Percentiles rank a stretch among this genome's conserved stretches.
Conservation (phyloP, 208 protist species). For the Leishmania martiniquensis region DNA sequence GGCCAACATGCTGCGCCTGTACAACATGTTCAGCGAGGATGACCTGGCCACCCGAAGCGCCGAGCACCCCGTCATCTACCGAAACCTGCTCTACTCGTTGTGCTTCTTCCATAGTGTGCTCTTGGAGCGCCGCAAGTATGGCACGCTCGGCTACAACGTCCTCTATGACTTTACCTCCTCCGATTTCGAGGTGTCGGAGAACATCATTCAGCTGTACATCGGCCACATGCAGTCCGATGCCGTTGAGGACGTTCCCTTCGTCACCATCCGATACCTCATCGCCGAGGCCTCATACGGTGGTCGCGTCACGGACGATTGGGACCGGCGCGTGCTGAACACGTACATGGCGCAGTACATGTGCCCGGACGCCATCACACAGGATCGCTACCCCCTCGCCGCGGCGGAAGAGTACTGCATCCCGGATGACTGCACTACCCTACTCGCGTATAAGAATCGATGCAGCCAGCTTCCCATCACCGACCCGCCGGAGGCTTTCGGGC, state of each 20-base stretch:
- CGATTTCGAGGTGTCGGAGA: slow-evolving; percentile 97
- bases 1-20: slow-evolving; percentile 97
- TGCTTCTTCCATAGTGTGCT: slow-evolving; percentile 99
- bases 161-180: slow-evolving; percentile 99
- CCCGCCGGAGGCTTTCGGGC: slow-evolving; percentile 97
- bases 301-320: slow-evolving; percentile 98
- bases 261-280: slow-evolving; percentile 98
- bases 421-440: slow-evolving; percentile 87
- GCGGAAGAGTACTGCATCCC: slow-evolving; percentile 92
- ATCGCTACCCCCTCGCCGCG: slow-evolving; percentile 88
- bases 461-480: slow-evolving; percentile 93
- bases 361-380: slow-evolving; percentile 70
- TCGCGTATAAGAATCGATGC: slow-evolving; percentile 95
- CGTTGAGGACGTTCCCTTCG: slow-evolving; percentile 94
- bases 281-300: slow-evolving; percentile 98
- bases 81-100: slow-evolving; percentile 96
- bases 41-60: slow-evolving; percentile 82
- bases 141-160: slow-evolving; percentile 98
- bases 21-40: slow-evolving; percentile 92
- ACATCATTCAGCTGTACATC: slow-evolving; percentile 93
- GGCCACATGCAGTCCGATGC: slow-evolving; percentile 71
- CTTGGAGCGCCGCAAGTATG: slow-evolving; percentile 98
- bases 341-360: slow-evolving; percentile 98
- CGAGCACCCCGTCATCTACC: slow-evolving; percentile 90
- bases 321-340: slow-evolving; percentile 96